Base-by-base conservation (phyloP, 73 alveolate genomes). In the Tetrahymena elliotti region DNA sequence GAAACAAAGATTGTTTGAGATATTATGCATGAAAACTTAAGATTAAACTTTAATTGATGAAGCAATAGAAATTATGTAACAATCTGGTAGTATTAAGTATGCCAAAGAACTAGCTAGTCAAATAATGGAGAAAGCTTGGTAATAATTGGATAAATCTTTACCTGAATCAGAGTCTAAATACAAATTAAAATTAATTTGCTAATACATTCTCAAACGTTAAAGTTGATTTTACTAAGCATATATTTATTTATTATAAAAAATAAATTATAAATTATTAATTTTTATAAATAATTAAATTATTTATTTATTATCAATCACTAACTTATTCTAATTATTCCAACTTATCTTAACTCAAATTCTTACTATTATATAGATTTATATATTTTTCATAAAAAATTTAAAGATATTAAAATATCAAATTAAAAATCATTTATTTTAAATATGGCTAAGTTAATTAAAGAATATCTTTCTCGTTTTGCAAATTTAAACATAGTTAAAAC, bases 21-120 rank as follows among this genome's bases (percentile, higher is more conserved):
- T 98, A 24, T 96, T 98, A 24, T 83, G 93, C 83, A 83, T 93
- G 94, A 93, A 97, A n/a, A 98, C 99, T 18, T 35, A 97, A 33
- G 98, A 98, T 93, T 95, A 96, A 93, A 93, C 39, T 34, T 7
- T 95, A 27, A 93, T 98, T 27, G 94, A 96, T 38, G 99, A 98
- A 95, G 99, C 99, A 53, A 96, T 98, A 47, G 93, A 94, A n/a
- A 96, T 97, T n/a, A 94, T 98, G 36, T 83, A 92, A 53, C 35
- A 94, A 33, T 97, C 98, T 24, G 98, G 97, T 31, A 93, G 97
- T 31, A 84, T 98, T n/a, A 97, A 97, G 37, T 98, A 95, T 94
- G 98, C 99, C 15, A 93, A 98, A 53, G 53, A 97, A 27, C 35
- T 53, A 34, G 97, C 99, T 12, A 93, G 39, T 38, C 34, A 94